Conservation (phyloP, 2,329 filamentous ascomycete genomes). For the Fulvia fulva region DNA sequence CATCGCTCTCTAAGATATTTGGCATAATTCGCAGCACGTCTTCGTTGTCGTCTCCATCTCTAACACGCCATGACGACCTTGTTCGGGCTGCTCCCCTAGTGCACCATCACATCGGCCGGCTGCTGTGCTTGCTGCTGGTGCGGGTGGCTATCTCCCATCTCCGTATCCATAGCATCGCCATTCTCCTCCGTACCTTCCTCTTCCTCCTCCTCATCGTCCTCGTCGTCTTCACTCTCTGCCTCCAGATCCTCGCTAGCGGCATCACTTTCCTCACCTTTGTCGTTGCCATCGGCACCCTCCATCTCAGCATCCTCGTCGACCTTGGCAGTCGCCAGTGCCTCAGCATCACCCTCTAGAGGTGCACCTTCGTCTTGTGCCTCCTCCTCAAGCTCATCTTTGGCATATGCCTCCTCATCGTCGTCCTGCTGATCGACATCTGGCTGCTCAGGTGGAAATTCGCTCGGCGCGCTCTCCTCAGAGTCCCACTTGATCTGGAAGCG, state of each 20-base stretch:
- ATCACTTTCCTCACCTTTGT: constrained; percentile 65
- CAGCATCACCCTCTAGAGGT: constrained; percentile 50
- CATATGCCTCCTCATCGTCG: constrained; percentile 82
- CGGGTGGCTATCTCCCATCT: constrained; percentile 21
- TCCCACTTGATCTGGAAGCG: constrained; percentile 99
- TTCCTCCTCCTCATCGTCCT: constrained; percentile 41
- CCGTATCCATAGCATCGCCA: constrained; percentile 28
- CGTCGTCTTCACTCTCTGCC: constrained; percentile 42
- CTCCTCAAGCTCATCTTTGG: constrained; percentile 74
- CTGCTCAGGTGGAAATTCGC: constrained; percentile 95
- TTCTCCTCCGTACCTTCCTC: constrained; percentile 31
- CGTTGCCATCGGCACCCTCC: constrained; percentile 57
- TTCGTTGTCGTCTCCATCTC: not conserved
- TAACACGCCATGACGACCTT: not conserved
- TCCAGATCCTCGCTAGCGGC: constrained; percentile 54
- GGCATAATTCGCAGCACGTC: not conserved
- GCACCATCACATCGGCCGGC: constrained; percentile 27
- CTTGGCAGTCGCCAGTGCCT: constrained; percentile 34
- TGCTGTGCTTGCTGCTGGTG: constrained; percentile 15
- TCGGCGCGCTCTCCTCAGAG: constrained; percentile 91
- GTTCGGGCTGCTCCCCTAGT: constrained; percentile 12
- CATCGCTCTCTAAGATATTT: not conserved
- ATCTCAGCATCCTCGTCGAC: constrained; percentile 69
- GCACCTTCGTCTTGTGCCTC: constrained; percentile 61
- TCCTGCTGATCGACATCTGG: constrained; percentile 84